phyloP scores from a whole-genome alignment of 306 rosid species.

The Ormosia emarginata region DNA sequence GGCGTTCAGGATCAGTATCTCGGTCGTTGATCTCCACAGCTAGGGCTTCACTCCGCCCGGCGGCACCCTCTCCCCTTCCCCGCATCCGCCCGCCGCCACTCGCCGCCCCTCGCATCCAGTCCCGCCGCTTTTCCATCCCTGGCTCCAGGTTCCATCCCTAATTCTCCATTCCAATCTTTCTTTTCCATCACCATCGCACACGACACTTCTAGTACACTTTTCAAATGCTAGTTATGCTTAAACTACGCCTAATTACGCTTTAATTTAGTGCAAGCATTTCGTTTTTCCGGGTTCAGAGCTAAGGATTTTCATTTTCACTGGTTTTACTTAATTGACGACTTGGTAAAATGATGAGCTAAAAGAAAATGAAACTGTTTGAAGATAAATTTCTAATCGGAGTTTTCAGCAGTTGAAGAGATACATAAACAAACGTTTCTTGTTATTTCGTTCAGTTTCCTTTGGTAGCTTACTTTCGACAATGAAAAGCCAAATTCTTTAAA shows the following conservation, averaged over 20 bases:
- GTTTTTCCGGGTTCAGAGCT: too few species aligned
- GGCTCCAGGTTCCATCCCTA: constrained; percentile 48
- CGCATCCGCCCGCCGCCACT: constrained; percentile 60
- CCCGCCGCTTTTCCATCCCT: constrained; percentile 68
- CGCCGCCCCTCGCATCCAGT: constrained; percentile 58
- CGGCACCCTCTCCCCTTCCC: constrained; percentile 53
- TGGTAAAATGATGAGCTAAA: too few species aligned
- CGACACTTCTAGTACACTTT: not conserved
- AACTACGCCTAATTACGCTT: too few species aligned
- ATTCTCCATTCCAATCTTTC: not conserved
- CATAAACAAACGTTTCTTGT: not conserved
- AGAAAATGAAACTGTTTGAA: too few species aligned
- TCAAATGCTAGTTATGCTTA: not conserved
- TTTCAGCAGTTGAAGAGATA: too few species aligned
- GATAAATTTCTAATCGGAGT: too few species aligned
- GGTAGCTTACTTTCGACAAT: not conserved
- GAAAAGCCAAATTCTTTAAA: not conserved
- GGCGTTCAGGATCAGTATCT: constrained; percentile 74
- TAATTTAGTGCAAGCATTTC: too few species aligned
- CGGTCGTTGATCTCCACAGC: constrained; percentile 69
- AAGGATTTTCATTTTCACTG: too few species aligned
- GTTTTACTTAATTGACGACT: too few species aligned
- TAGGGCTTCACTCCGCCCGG: constrained; percentile 65
- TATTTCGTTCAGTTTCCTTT: not conserved
- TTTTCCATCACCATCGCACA: not conserved